Evolutionary conservation across 306 rosid species (phyloP), one percentile per base, ranked within the genome.

Genomic region (Pyrus pyrifolia): DNA sequence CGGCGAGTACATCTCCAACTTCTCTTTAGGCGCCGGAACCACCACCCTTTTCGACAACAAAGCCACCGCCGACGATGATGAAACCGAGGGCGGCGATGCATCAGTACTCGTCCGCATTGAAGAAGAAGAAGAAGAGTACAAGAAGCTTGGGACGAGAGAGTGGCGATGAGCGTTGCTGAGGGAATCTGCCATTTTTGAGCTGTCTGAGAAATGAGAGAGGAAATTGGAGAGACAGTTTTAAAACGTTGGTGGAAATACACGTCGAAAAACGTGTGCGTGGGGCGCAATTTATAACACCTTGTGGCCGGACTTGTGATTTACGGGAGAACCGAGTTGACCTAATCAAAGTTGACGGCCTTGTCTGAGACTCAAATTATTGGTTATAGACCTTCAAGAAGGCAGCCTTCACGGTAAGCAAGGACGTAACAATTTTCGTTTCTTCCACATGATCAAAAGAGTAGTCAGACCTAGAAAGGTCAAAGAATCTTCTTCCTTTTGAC

Each of bases 11-110:
- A 91, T 76, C 72, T 49, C 73, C 35, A 91, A 52, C 19, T 73
- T 73, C 78, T 91, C 93, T 0, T 27, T 81, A 1, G 98, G 95
- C 57, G 95, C 67, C 14, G 84, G 85, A 55, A 93, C 79, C 86
- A 82, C 57, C 25, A 85, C 38, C 30, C 53, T 71, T 61, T 57
- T 57, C 29, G 61, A 7, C 19, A 29, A 30, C 9, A 35, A 6
- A 1, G 62, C 29, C 4, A 27, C 29, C 6, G 38, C 18, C 21
- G 71, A 22, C 4, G 72, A 33, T 1, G 80, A 40, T 29, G 79
- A 78, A 69, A 29, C 27, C 12, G 64, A 58, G 53, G 81, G 59
- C 31, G 58, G 12, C 66, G 74, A 44, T 73, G 62, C 38, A 3
- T n/a, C 58, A 46, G 7, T 38, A 7, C 61, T 13, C 23, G 31